Percentiles rank a stretch among this genome's conserved stretches.
These are phyloP conservation scores for Scedosporium dehoogii DNA, from an alignment of 2,329 filamentous ascomycete genomes.

Conservation along the genomic window DNA sequence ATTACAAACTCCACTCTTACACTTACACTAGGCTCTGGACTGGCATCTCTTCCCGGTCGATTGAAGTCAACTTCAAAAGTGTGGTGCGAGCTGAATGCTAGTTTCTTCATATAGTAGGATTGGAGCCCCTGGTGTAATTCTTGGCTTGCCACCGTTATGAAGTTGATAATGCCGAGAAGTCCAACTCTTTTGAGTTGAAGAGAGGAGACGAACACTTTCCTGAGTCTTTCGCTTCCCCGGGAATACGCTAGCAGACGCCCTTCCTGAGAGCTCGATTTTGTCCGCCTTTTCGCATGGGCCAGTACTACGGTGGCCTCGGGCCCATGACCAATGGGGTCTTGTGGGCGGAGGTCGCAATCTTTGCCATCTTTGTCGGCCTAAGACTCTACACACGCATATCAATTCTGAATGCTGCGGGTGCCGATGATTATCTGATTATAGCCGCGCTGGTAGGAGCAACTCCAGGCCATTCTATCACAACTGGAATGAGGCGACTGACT, in stretches of 20 bases:
- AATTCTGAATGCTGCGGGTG: neutral
- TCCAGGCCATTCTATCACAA: neutral
- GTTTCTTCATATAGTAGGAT: neutral
- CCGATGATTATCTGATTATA: neutral
- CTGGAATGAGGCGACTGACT: neutral
- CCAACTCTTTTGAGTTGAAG: neutral
- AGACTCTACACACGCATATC: neutral
- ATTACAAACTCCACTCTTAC: too few species aligned
- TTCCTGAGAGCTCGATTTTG: neutral
- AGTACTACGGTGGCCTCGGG: neutral
- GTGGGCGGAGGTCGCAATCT: neutral
- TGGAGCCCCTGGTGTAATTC: neutral
- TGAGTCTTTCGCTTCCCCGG: neutral
- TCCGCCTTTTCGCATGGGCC: neutral
- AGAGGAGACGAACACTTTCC: neutral
- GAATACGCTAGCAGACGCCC: neutral
- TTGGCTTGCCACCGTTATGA: neutral
- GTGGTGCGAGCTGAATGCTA: too few species aligned
- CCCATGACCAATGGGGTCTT: conserved; percentile 1
- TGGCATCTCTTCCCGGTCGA: too few species aligned
- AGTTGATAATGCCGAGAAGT: neutral
- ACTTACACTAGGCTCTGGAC: too few species aligned
- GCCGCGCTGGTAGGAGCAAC: neutral
- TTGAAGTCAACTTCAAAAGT: too few species aligned
- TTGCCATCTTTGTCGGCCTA: neutral